phyloP scores from a whole-genome alignment of 1,284 basidiomycete species.

The Xerocomus cyaneibrunnescens region DNA sequence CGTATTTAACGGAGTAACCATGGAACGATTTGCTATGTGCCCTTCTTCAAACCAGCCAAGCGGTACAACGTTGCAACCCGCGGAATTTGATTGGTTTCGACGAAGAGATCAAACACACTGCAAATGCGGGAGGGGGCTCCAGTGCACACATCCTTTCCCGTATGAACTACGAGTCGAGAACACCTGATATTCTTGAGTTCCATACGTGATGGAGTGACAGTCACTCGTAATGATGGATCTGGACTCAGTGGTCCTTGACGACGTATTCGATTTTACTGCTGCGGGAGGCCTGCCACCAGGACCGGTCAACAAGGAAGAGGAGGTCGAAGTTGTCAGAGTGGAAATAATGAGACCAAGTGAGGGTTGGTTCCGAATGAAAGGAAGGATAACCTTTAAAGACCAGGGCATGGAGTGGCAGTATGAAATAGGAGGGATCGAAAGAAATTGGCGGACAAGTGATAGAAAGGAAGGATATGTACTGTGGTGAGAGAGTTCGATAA shows the following conservation, averaged over 20 bases:
- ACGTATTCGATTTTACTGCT: too few species aligned
- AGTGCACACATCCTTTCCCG: neutral
- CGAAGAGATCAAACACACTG: constrained; percentile 12
- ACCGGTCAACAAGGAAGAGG: constrained; percentile 46
- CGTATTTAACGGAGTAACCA: neutral
- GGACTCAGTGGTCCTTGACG: too few species aligned
- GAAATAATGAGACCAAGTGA: constrained; percentile 39
- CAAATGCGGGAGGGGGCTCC: neutral
- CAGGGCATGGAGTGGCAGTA: constrained; percentile 32
- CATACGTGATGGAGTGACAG: constrained; percentile 77
- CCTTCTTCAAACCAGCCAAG: constrained; percentile 82
- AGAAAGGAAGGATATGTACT: constrained; percentile 47
- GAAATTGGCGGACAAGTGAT: too few species aligned
- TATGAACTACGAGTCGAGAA: constrained; percentile 54
- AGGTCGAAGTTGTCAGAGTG: constrained; percentile 45
- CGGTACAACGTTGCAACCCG: constrained; percentile 90
- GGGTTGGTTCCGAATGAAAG: constrained; percentile 16
- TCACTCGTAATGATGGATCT: too few species aligned
- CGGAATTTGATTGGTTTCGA: constrained; percentile 66
- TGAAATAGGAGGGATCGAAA: constrained; percentile 27
- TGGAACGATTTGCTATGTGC: neutral
- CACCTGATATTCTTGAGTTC: constrained; percentile 92
- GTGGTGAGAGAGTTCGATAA: constrained; percentile 36
- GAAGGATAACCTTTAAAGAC: constrained; percentile 12
- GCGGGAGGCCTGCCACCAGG: too few species aligned